Evolutionary conservation across 495 filamentous ascomycete species (phyloP), one percentile per base, ranked within the genome.

Genomic region (Staphylotrichum tortipilum): DNA sequence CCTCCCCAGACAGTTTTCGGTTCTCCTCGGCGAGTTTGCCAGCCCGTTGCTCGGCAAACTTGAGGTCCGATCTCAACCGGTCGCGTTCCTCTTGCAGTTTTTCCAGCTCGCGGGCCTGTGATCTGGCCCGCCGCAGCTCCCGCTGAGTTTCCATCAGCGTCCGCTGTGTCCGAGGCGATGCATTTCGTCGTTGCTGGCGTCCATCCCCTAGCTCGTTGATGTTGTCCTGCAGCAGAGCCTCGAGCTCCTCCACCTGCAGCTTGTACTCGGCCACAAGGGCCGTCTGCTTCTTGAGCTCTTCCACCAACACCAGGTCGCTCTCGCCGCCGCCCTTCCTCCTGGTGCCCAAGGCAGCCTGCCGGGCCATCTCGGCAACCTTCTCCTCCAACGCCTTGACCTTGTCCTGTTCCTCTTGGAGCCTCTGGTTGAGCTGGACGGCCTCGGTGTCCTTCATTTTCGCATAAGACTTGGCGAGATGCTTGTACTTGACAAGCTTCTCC

Each of bases 401-500:
- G 50, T 72, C 68, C 31, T 77, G 67, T 48, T 80, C 82, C 41
- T 86, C 80, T 48, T 75, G 76, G 24, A 97, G 73, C 58, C 83
- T 83, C 49, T 86, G 80, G 21, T 74, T 74, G 29, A 96, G 67
- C 21, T 86, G 78, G 15, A 78, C 73, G 19, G 86, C 85, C 59
- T 94, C 84, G 0, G 72, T 74, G 64, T 98, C 92, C 64, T 95
- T 96, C 69, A 85, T 84, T 58, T 82, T 85, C 29, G 92, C 92
- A 62, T 86, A 97, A 40, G 81, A 85, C 64, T 89, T 95, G 9
- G 90, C 89, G 43, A 86, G 73, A 19, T 85, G 82, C 63, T 86
- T 86, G 66, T 89, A 87, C 56, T 83, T 84, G 37, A 88, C 76
- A 48, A 92, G 76, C 50, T 78, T 85, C 61, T 83, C 82, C 65